Conservation (phyloP, 257 asterid species). For the Leptodermis oblonga region DNA sequence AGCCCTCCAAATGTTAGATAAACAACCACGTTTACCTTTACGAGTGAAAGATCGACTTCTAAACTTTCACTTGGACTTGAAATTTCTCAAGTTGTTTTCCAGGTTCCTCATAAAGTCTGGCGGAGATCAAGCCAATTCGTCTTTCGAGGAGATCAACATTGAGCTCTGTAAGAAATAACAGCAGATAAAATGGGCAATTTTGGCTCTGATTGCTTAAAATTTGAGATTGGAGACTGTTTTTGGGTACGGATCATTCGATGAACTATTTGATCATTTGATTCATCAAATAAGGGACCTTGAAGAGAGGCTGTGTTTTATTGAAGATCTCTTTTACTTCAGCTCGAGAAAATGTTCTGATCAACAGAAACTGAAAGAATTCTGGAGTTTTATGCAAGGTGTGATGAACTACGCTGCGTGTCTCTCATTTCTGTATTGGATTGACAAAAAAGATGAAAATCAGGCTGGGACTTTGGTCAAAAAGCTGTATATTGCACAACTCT, state of each 20-base stretch:
- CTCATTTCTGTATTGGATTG: neutral
- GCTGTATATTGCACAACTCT: too few relatives aligned
- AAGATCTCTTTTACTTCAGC: neutral
- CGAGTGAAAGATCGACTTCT: neutral
- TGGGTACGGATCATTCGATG: neutral
- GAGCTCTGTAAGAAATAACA: neutral
- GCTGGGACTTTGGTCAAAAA: neutral
- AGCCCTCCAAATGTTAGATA: too few relatives aligned
- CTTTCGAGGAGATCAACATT: neutral
- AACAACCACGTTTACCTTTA: too few relatives aligned
- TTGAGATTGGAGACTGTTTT: neutral
- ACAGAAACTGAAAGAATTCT: neutral
- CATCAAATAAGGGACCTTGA: neutral
- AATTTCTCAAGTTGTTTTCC: constrained; percentile 3
- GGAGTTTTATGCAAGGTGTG: neutral
- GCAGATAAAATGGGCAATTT: neutral
- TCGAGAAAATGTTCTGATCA: neutral
- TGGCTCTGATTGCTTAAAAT: neutral
- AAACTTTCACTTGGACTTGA: constrained; percentile 7
- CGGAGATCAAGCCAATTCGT: neutral
- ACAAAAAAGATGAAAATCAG: neutral
- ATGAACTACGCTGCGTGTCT: neutral
- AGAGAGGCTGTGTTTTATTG: neutral
- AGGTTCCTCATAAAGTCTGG: neutral
- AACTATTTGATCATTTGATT: neutral